Percentiles rank a stretch among this genome's conserved stretches.
Conservation (phyloP, 2,329 filamentous ascomycete genomes). For the Colletotrichum limetticola region DNA sequence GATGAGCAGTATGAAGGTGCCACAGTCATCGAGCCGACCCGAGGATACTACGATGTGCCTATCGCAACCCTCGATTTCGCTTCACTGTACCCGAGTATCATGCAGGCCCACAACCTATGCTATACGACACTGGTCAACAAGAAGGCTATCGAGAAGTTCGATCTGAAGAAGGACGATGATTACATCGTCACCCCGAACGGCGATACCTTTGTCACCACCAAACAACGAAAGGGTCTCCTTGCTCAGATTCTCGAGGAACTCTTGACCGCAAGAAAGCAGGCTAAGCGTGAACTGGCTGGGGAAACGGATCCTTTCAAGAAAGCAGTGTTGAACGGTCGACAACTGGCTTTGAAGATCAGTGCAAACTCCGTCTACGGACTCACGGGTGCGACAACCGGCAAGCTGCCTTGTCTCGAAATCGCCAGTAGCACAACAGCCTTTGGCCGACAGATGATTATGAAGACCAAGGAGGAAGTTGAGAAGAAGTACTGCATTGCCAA, state of each 20-base stretch:
- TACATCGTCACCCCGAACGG: conserved; percentile 97
- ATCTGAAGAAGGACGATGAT: conserved; percentile 87
- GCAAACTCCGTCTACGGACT: conserved; percentile 98
- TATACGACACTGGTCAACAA: conserved; percentile 94
- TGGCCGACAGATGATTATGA: conserved; percentile 98
- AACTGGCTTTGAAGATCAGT: conserved; percentile 94
- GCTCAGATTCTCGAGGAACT: conserved; percentile 97
- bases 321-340: conserved; percentile 95
- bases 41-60: conserved; percentile 94
- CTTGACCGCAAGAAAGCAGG: conserved; percentile 89
- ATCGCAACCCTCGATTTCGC: conserved; percentile 98
- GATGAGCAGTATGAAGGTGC: conserved; percentile 98
- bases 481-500: conserved; percentile 90
- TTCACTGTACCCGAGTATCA: conserved; percentile 97
- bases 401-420: conserved; percentile 93
- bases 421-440: conserved; percentile 98
- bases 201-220: conserved; percentile 89
- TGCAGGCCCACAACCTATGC: conserved; percentile 97
- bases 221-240: conserved; percentile 89
- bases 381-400: conserved; percentile 95
- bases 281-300: conserved; percentile 87
- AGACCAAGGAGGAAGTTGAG: conserved; percentile 96
- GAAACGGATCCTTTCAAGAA: conserved; percentile 98
- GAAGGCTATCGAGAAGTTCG: conserved; percentile 78
- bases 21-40: conserved; percentile 94